Conservation (phyloP, 208 protist genomes). For the Leishmania gerbilli region DNA sequence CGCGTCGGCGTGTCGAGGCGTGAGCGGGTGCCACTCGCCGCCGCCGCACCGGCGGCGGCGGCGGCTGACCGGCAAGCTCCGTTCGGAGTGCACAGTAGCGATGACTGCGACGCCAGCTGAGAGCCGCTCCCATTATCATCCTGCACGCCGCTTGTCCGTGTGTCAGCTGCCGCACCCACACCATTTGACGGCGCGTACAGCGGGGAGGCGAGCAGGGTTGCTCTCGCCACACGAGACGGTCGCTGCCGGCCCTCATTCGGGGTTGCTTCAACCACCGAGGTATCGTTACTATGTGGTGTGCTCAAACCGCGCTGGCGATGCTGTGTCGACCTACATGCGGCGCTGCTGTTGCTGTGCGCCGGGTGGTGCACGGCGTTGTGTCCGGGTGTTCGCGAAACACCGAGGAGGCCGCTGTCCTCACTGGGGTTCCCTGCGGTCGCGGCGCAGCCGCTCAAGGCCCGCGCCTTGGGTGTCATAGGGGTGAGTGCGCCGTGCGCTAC, state of each 20-base stretch:
- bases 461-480: not conserved
- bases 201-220: conserved; percentile 4
- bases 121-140: not conserved
- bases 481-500: not conserved
- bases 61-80: conserved; percentile 17
- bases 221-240: not conserved
- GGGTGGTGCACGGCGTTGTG: conserved; percentile 10
- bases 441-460: not conserved
- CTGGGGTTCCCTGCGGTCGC: not conserved
- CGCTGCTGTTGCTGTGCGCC: not conserved
- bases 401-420: conserved; percentile 6
- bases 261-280: not conserved
- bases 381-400: conserved; percentile 16
- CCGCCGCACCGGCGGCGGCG: conserved; percentile 5
- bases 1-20: conserved; percentile 22
- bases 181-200: conserved; percentile 5
- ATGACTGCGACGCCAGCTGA: conserved; percentile 2
- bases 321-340: conserved; percentile 9
- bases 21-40: conserved; percentile 3
- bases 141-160: not conserved
- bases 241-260: conserved; percentile 6
- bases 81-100: conserved; percentile 28
- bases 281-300: not conserved
- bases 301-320: conserved; percentile 11
- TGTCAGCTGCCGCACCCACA: not conserved